Base-by-base conservation (phyloP, 306 rosid genomes). In the Malus domestica region DNA sequence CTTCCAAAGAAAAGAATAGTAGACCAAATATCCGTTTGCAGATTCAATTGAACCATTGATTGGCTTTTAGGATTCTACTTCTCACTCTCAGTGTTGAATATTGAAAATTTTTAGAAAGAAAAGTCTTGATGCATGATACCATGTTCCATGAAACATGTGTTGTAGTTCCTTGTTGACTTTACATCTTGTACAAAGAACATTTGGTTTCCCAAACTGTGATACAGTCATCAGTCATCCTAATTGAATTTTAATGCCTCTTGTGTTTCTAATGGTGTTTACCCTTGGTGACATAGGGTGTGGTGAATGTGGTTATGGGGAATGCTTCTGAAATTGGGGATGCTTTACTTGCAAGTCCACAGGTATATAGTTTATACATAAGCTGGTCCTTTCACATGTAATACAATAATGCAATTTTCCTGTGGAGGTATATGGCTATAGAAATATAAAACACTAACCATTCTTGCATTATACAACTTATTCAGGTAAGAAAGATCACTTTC, bases 401-500 rank as follows among this genome's bases (percentile, higher is more conserved):
- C 33, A 30, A 52, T 71, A 40, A 64, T 74, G 18, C 33, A 60
- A 25, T 42, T 32, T 63, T 68, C 70, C 51, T 63, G 27, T 64
- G 29, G 46, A 59, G 71, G 61, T 63, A 40, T 65, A 67, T 78
- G 75, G 76, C 71, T 69, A 82, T 76, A 57, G 32, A 25, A 58
- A 40, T 60, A 54, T 44, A 73, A 46, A 66, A 60, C 60, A 62
- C 15, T 59, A 61, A 38, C 49, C 68, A 49, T 12, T 42, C 57
- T 18, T 72, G 38, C 60, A 59, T 23, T 52, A 35, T 78, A 30
- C 42, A 71, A 79, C 72, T 77, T 76, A 49, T 86, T 66, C 87
- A 95, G 99, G 99, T 95, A 61, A 83, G 97, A 81, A 95, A 92
- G 86, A 92, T 95, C 86, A 89, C 99, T 32, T 95, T 95, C 85